Percentiles rank a stretch among this genome's conserved stretches.
These are phyloP conservation scores for Colletotrichum horii DNA, from an alignment of 2,329 filamentous ascomycete genomes.

Conservation along the genomic window DNA sequence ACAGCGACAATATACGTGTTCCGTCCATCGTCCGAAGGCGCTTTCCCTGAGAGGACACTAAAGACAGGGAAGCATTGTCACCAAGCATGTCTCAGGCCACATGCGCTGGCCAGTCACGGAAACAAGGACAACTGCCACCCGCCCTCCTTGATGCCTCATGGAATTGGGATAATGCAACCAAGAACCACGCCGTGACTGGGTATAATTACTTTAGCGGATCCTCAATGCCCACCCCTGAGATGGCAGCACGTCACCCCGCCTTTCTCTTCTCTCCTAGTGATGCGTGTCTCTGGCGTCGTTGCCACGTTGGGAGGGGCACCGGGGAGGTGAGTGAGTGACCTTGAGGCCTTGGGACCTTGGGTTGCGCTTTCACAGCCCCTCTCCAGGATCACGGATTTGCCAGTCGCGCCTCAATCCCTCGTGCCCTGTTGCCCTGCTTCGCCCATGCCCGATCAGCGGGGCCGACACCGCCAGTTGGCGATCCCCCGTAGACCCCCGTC, in stretches of 20 bases:
- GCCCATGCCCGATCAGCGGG: slow-evolving; percentile 5
- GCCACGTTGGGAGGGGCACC: not conserved
- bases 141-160: not conserved
- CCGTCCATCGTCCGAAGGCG: slow-evolving; percentile 16
- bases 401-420: slow-evolving; percentile 12
- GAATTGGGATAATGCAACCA: slow-evolving; percentile 10
- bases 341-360: not conserved
- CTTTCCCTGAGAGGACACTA: not conserved
- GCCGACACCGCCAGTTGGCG: slow-evolving; percentile 9
- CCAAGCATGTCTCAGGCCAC: slow-evolving; percentile 20
- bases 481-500: not conserved
- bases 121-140: slow-evolving; percentile 6
- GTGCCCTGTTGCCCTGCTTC: not conserved
- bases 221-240: slow-evolving; percentile 13
- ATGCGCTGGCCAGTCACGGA: not conserved
- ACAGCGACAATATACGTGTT: slow-evolving; percentile 6
- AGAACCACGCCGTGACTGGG: not conserved
- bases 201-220: slow-evolving; percentile 8
- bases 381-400: not conserved
- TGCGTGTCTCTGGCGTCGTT: not conserved
- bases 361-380: not conserved
- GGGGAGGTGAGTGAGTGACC: not conserved
- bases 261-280: not conserved
- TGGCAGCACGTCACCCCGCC: slow-evolving; percentile 11
- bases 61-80: slow-evolving; percentile 7